Conservation (phyloP, 2,329 filamentous ascomycete species). For the Colletotrichum spinosum region DNA sequence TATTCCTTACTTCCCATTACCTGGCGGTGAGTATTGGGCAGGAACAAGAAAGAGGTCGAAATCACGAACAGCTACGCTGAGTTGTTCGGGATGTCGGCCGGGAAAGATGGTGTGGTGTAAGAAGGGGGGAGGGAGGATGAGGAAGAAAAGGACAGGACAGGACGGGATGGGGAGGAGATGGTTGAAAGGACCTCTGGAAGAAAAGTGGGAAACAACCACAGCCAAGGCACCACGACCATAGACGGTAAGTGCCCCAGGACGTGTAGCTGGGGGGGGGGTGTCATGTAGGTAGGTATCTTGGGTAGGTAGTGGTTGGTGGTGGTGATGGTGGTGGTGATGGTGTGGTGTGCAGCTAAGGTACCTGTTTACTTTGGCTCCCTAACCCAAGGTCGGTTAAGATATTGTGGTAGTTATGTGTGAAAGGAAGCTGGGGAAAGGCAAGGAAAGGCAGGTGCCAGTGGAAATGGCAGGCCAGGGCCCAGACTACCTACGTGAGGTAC, state of each 20-base stretch:
- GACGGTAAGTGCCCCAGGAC: no score
- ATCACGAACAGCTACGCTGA: slow-evolving; percentile 5
- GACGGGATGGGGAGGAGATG: slow-evolving; percentile 26
- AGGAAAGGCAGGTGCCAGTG: slow-evolving; percentile 17
- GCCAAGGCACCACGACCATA: background rate
- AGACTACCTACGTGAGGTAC: background rate
- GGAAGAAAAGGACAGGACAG: slow-evolving; percentile 31
- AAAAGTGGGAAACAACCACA: slow-evolving; percentile 32
- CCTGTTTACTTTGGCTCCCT: no score
- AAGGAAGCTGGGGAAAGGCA: background rate
- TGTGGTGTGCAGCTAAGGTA: no score
- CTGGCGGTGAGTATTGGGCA: slow-evolving; percentile 2
- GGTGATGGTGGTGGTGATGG: no score
- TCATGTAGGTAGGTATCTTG: no score
- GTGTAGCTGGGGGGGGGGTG: no score
- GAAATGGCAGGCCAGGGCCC: background rate
- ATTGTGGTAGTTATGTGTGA: no score
- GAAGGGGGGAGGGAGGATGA: slow-evolving; percentile 33
- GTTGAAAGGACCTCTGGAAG: slow-evolving; percentile 33
- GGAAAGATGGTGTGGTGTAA: slow-evolving; percentile 25
- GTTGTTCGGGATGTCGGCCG: slow-evolving; percentile 29
- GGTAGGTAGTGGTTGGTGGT: no score
- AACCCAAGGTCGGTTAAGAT: background rate
- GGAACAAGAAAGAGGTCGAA: slow-evolving; percentile 4
- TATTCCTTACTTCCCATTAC: slow-evolving; percentile 19